Base-by-base conservation (phyloP, 2,329 filamentous ascomycete species). In the Nectriaceae sp. region DNA sequence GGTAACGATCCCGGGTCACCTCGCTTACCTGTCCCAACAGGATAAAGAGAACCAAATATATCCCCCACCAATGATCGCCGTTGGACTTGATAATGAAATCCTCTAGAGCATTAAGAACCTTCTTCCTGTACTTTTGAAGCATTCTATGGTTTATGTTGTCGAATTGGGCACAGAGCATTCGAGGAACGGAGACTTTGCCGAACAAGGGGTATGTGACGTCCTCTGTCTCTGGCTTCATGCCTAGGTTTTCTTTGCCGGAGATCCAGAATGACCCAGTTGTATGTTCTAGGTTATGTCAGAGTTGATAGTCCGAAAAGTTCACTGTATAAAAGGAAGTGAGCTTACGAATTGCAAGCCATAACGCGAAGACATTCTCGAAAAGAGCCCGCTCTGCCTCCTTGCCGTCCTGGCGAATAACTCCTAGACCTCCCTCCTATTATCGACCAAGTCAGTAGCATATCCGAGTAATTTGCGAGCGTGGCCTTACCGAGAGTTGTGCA, bases 301-400 rank as follows among this genome's bases (percentile, higher is more conserved):
- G 26, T 31, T 31, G 8, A 31, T 8, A 8, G 26, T 31, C 10
- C 26, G 26, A 31, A 31, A 31, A 8, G 8, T 15, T 10, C 26
- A 10, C 10, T 10, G 26, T 31, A 8, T 15, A 15, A 31, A 31
- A 8, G 10, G 15, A 8, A 31, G 26, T 8, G 26, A 10, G 26
- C 76, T 59, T 56, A 80, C 77, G 66, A 11, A 71, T 71, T 3
- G 72, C 72, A 53, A 78, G 75, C 72, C 75, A 77, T 1, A 80
- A 54, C 5, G 62, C 58, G 19, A 79, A 72, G 3, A 75, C 64
- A 10, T 70, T 68, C 1, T 52, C 47, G n/a, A 80, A 47, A 4
- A 79, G 67, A 1, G 55, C 45, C 21, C 65, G 62, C 29, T 74
- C 67, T 13, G 57, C 18, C 58, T 50, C 2, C 56, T 52, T 0